Evolutionary conservation across 441 rosid species (phyloP).

Genomic region (Breynia disticha): DNA sequence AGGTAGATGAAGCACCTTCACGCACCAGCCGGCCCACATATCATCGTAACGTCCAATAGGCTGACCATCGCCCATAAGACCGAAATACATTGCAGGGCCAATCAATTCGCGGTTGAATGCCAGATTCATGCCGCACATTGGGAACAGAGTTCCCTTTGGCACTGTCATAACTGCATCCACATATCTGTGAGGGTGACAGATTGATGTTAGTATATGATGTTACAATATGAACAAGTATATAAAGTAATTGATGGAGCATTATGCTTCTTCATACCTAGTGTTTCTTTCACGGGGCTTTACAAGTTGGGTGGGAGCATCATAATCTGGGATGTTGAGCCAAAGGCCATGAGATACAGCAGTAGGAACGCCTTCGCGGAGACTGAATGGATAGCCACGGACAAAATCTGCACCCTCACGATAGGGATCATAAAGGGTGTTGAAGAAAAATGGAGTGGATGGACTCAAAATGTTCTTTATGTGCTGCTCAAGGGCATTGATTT

Average conservation of each 20-base stretch:
- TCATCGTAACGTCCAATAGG: conserved; percentile 90
- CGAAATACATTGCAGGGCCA: conserved; percentile 90
- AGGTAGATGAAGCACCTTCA: conserved; percentile 36
- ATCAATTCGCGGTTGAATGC: conserved; percentile 81
- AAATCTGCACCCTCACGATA: conserved; percentile 72
- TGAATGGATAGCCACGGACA: conserved; percentile 83
- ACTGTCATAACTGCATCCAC: conserved; percentile 86
- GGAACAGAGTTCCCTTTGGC: conserved; percentile 86
- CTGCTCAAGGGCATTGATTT: conserved; percentile 82
- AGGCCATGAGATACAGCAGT: conserved; percentile 83
- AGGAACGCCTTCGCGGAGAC: conserved; percentile 70
- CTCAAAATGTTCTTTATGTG: conserved; percentile 69
- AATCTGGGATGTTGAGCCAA: conserved; percentile 92
- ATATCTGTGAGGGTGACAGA: conserved; percentile 27
- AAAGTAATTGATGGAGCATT: background rate
- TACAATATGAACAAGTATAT: background rate
- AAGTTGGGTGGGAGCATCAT: conserved; percentile 88
- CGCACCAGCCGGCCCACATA: conserved; percentile 97
- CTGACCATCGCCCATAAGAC: conserved; percentile 97
- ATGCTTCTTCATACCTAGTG: conserved; percentile 36
- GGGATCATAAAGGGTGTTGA: conserved; percentile 79
- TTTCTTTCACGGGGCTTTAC: conserved; percentile 82
- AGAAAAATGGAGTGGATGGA: conserved; percentile 69
- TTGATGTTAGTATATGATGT: too few species aligned
- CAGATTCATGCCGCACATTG: conserved; percentile 96